These are phyloP conservation scores for Dipodascus albidus DNA, from an alignment of 805 yeast genomes.

Conservation along the genomic window DNA sequence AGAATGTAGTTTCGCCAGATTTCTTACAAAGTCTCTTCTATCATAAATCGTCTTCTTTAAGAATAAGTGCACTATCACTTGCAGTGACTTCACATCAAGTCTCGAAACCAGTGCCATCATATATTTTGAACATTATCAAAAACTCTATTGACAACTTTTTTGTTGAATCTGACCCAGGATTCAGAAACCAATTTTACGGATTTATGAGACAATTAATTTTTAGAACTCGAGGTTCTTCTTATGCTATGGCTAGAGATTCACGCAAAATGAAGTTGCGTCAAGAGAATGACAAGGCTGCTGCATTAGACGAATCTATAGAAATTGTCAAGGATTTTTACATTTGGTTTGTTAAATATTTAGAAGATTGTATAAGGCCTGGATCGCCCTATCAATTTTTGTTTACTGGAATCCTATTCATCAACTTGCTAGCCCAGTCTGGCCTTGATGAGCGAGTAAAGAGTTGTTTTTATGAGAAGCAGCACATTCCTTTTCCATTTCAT, in stretches of 20 bases:
- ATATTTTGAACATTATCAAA: conserved; percentile 34
- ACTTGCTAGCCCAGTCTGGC: conserved; percentile 43
- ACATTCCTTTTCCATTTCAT: conserved; percentile 38
- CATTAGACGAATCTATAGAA: conserved; percentile 3
- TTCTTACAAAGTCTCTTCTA: conserved; percentile 32
- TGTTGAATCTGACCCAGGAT: conserved; percentile 56
- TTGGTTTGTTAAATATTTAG: conserved; percentile 29
- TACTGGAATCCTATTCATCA: conserved; percentile 26
- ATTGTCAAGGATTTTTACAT: conserved; percentile 32
- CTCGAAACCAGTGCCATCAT: conserved; percentile 41
- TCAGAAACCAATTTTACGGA: conserved; percentile 55
- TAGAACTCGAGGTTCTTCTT: conserved; percentile 59
- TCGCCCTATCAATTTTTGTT: conserved; percentile 35
- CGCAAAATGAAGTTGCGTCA: conserved; percentile 25
- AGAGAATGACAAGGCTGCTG: conserved; percentile 2
- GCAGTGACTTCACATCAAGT: conserved; percentile 50
- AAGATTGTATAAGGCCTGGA: conserved; percentile 39
- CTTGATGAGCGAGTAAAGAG: conserved; percentile 36
- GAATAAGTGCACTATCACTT: conserved; percentile 50
- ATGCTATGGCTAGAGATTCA: conserved; percentile 42
- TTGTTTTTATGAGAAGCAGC: conserved; percentile 30
- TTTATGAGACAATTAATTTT: conserved; percentile 48
- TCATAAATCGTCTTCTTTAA: conserved; percentile 30
- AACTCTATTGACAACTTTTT: conserved; percentile 39
- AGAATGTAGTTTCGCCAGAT: conserved; percentile 25